phyloP scores from a whole-genome alignment of 2,329 filamentous ascomycete genomes.

The Metarhizium guizhouense region DNA sequence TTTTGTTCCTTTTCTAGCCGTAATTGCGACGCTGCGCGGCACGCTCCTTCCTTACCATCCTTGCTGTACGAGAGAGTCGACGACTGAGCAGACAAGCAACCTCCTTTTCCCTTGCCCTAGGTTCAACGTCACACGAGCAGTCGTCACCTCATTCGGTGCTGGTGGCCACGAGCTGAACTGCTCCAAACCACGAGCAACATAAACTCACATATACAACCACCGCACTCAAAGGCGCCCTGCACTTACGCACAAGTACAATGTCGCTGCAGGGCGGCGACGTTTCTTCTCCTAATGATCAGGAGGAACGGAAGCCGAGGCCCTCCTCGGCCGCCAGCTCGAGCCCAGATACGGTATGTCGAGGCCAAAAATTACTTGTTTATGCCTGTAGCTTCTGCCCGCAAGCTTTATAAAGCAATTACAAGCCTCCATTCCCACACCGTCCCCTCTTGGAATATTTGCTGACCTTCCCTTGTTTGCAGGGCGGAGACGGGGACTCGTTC shows the following conservation, averaged over 20 bases:
- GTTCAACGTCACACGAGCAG: not conserved
- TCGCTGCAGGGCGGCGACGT: constrained; percentile 23
- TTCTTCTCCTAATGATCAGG: constrained; percentile 15
- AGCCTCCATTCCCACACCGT: not conserved
- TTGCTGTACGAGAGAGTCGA: not conserved
- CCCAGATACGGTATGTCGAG: constrained; percentile 17
- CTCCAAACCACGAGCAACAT: not conserved
- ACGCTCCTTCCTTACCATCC: not conserved
- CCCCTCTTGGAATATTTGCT: constrained; percentile 1
- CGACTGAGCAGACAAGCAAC: not conserved
- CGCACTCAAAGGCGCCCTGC: not conserved
- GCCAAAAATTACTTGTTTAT: not conserved
- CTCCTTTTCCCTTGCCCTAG: not conserved
- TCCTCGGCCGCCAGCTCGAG: constrained; percentile 22
- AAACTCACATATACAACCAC: not conserved
- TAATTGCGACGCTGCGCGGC: constrained; percentile 5
- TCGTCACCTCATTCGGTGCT: not conserved
- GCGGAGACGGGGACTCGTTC: constrained; percentile 41
- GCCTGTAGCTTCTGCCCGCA: not conserved
- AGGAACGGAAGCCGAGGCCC: constrained; percentile 16
- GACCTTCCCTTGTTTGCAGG: constrained; percentile 15
- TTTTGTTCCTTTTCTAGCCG: not conserved
- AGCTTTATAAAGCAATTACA: not conserved
- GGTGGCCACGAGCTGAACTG: constrained; percentile 9
- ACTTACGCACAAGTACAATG: constrained; percentile 18